Base-by-base conservation (phyloP, 441 rosid species). In the Arabidopsis lyrata region DNA sequence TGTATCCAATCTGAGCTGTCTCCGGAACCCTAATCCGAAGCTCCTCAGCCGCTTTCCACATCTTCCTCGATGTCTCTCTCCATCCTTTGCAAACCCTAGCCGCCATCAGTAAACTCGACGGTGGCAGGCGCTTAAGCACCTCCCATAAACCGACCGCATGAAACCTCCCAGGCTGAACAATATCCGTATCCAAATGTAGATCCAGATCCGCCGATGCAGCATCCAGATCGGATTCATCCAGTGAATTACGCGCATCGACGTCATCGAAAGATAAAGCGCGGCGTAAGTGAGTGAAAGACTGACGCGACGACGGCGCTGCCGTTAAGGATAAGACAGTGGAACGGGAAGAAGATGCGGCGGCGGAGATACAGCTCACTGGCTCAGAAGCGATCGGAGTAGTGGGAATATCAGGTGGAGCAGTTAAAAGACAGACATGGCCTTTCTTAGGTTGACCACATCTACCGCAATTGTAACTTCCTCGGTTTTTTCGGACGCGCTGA, bases 381-480 rank as follows among this genome's bases (percentile, higher is more conserved):
- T 85, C 55, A 8, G 82, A 0, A 39, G 75, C 16, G 41, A 72
- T 38, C 16, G 78, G 34, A 20, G 84, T 68, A 38, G 66, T 0
- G n/a, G 81, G 74, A n/a, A 45, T 68, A 54, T 77, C 77, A 31
- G 75, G n/a, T 31, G 38, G 49, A 66, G 83, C 29, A 75, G 85
- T 8, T 6, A 74, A 22, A 70, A 81, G 79, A 70, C 98, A 95
- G 75, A 64, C 52, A 63, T 92, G 98, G 70, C 99, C 97, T 66
- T 88, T 95, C 81, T 95, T 95, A 59, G 98, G 99, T 39, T 81
- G 93, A 29, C 99, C 99, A 31, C 99, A 95, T 18, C 98, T 85
- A 76, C 98, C 86, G 50, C 99, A 95, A 84, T 83, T 95, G 80
- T 95, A 95, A 73, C 87, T 93, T 47, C 98, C 99, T 3, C 98